These are phyloP conservation scores for Nakazawaea peltata DNA, from an alignment of 805 yeast species.

Conservation along the genomic window DNA sequence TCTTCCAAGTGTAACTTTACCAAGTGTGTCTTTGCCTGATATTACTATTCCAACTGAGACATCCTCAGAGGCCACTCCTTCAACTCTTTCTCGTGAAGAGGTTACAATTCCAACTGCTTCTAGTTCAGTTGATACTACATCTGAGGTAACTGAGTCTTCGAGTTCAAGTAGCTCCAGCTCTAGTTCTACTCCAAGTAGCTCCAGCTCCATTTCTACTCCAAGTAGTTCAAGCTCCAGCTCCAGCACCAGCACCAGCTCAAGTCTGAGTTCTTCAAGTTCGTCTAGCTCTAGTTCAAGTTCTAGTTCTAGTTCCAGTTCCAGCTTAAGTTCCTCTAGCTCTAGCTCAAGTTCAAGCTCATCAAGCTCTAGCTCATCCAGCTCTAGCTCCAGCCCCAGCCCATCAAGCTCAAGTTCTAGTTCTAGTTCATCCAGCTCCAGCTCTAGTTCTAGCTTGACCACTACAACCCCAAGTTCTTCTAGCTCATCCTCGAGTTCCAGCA, in stretches of 20 bases:
- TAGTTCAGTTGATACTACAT: too few species aligned
- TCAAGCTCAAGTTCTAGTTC: neutral
- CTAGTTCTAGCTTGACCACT: neutral
- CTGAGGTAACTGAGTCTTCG: too few species aligned
- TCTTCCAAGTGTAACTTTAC: too few species aligned
- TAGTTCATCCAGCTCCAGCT: constrained; percentile 6
- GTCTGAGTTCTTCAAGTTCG: neutral
- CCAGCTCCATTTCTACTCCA: too few species aligned
- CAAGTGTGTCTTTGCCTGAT: too few species aligned
- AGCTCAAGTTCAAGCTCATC: neutral
- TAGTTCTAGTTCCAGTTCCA: too few species aligned
- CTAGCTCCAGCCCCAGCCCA: neutral
- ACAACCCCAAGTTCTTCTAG: neutral
- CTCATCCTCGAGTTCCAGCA: constrained; percentile 7
- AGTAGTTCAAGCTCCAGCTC: neutral
- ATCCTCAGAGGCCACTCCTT: too few species aligned
- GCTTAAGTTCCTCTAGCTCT: neutral
- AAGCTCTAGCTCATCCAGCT: neutral
- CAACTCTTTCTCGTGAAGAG: too few species aligned
- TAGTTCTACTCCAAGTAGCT: too few species aligned
- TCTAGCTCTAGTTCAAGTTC: neutral
- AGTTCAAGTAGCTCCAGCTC: too few species aligned
- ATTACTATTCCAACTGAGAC: too few species aligned
- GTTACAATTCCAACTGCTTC: too few species aligned
- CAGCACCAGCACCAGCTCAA: neutral